Evolutionary conservation across 2,329 filamentous ascomycete genomes (phyloP).

Genomic region (Alternaria sp.): DNA sequence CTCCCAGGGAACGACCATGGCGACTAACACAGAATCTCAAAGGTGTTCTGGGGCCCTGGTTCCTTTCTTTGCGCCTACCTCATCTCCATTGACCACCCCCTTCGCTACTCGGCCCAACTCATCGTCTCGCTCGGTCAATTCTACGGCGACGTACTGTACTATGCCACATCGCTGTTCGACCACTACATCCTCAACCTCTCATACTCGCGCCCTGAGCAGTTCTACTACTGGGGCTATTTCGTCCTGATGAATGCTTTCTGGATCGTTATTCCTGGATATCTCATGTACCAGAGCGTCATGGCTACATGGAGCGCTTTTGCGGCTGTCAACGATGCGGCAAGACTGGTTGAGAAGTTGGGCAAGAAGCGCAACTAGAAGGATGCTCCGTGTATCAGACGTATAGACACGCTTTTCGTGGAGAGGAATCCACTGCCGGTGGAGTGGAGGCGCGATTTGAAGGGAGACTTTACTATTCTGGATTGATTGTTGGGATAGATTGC

Average conservation of each 20-base stretch:
- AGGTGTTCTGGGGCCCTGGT: conserved; percentile 69
- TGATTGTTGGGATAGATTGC: neutral
- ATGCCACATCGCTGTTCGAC: conserved; percentile 69
- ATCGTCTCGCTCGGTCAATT: conserved; percentile 70
- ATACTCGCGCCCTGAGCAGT: conserved; percentile 68
- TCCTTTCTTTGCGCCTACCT: conserved; percentile 65
- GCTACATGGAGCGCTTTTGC: conserved; percentile 47
- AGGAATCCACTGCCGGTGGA: neutral
- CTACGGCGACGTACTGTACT: conserved; percentile 71
- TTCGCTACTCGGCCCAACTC: conserved; percentile 67
- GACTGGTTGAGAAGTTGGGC: conserved; percentile 39
- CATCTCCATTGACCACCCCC: conserved; percentile 63
- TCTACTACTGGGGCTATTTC: conserved; percentile 73
- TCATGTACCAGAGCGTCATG: conserved; percentile 48
- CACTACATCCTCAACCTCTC: conserved; percentile 62
- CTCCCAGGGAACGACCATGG: neutral
- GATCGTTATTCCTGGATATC: conserved; percentile 65
- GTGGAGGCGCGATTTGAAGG: neutral
- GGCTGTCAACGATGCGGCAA: conserved; percentile 49
- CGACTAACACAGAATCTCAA: conserved; percentile 7
- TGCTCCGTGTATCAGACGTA: conserved; percentile 2
- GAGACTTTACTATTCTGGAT: neutral
- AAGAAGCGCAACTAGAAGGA: conserved; percentile 43
- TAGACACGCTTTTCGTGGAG: neutral
- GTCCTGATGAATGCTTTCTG: conserved; percentile 72